Percentiles rank a stretch among this genome's conserved stretches.
These are phyloP conservation scores for Pisolithus marmoratus DNA, from an alignment of 768 basidiomycete species.

Conservation along the genomic window DNA sequence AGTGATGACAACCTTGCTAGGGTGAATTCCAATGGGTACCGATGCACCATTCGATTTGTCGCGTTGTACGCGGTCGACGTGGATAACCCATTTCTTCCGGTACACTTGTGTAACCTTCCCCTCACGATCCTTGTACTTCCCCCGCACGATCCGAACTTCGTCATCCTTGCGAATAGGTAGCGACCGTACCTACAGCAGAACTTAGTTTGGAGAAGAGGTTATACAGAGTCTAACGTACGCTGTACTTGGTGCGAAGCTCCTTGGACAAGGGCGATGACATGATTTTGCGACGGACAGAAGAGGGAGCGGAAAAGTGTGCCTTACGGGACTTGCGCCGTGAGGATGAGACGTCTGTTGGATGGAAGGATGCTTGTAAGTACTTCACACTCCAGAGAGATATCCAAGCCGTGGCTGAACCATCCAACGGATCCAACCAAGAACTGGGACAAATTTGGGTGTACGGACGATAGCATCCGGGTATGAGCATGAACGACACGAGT, in stretches of 20 bases:
- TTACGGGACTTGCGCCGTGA: constrained; percentile 98
- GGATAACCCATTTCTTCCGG: constrained; percentile 98
- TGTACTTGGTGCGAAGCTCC: constrained; percentile 89
- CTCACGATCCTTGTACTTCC: constrained; percentile 98
- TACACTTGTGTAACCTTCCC: constrained; percentile 97
- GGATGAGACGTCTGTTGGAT: constrained; percentile 69
- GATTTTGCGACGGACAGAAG: constrained; percentile 92
- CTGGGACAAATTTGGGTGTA: constrained; percentile 20
- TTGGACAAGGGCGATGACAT: constrained; percentile 96
- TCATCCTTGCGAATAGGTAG: constrained; percentile 97
- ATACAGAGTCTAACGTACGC: constrained; percentile 46
- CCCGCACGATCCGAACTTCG: constrained; percentile 94
- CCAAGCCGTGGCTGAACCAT: constrained; percentile 39
- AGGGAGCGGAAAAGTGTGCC: constrained; percentile 95
- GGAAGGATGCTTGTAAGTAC: constrained; percentile 28
- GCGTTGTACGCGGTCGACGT: constrained; percentile 95
- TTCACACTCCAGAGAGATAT: constrained; percentile 32
- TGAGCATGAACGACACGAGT: constrained; percentile 14
- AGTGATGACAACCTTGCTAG: constrained; percentile 93
- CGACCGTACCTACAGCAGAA: constrained; percentile 63
- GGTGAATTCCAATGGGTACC: constrained; percentile 91
- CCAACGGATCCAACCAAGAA: constrained; percentile 43
- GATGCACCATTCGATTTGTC: constrained; percentile 97
- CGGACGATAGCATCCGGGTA: constrained; percentile 13
- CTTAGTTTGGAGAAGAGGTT: not conserved